Conservation (phyloP, 2,329 filamentous ascomycete species). For the Aureobasidium sp. region DNA sequence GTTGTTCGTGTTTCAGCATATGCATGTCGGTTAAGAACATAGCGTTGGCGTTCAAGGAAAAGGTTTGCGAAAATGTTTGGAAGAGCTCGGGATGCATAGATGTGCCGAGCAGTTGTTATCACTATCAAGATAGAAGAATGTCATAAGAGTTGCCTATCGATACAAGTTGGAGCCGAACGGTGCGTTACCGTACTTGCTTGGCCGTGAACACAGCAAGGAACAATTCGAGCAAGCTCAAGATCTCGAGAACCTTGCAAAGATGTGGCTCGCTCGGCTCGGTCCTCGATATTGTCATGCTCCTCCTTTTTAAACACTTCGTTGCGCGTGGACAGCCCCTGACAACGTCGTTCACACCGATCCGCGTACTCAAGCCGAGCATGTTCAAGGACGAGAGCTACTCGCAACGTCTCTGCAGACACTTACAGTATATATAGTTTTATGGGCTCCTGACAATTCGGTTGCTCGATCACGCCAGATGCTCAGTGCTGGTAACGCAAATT, state of each 20-base stretch:
- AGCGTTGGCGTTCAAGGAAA: slow-evolving; percentile 7
- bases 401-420: slow-evolving; percentile 3
- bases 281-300: background rate
- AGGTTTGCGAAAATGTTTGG: background rate
- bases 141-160: background rate
- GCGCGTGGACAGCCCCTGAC: background rate
- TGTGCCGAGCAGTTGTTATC: slow-evolving; percentile 5
- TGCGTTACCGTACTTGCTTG: background rate
- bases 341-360: background rate
- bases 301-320: background rate
- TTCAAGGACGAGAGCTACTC: background rate
- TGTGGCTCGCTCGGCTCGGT: background rate
- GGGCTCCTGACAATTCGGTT: background rate
- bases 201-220: background rate
- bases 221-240: background rate
- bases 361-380: background rate
- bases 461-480: background rate
- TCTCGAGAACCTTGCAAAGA: background rate
- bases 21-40: slow-evolving; percentile 5
- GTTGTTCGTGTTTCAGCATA: slow-evolving; percentile 9
- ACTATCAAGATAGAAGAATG: slow-evolving; percentile 3
- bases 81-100: background rate
- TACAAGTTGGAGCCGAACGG: background rate
- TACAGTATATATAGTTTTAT: background rate
- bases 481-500: background rate